phyloP scores from a whole-genome alignment of 2,329 filamentous ascomycete genomes.

The Ophiostoma triangulosporum region DNA sequence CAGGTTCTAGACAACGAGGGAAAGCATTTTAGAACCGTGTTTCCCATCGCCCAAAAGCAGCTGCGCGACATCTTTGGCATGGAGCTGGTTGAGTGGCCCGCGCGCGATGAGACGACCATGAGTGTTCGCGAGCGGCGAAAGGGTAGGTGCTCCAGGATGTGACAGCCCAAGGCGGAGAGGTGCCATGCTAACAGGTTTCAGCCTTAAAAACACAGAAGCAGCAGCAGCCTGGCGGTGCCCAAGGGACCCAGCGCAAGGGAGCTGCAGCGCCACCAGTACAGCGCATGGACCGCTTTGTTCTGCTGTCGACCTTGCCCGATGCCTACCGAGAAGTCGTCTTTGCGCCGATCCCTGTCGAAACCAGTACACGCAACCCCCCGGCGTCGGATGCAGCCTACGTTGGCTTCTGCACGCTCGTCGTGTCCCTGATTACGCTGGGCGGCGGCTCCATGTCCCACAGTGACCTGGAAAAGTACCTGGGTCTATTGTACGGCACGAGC shows the following conservation, averaged over 20 bases:
- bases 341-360: conserved; percentile 21
- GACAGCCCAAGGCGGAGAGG: too few relatives aligned
- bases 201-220: conserved; percentile 2
- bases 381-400: conserved; percentile 66
- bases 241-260: not conserved
- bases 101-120: conserved; percentile 67
- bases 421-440: conserved; percentile 63
- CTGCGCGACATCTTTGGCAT: conserved; percentile 73
- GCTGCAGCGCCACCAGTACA: conserved; percentile 12
- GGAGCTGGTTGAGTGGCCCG: conserved; percentile 74
- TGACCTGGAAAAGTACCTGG: conserved; percentile 57
- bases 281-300: conserved; percentile 56
- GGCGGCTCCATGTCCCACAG: conserved; percentile 62
- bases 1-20: conserved; percentile 60
- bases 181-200: not conserved
- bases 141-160: conserved; percentile 31
- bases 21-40: conserved; percentile 63
- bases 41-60: conserved; percentile 60
- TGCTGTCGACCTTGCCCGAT: conserved; percentile 58
- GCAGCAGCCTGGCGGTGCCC: not conserved
- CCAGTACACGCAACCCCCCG: conserved; percentile 41
- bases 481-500: conserved; percentile 15
- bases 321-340: conserved; percentile 41
- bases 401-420: conserved; percentile 66
- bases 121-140: conserved; percentile 53